A percentile compares a stretch with the other conserved stretches of the same genome.
Conservation (phyloP, 1,284 basidiomycete species). For the Coniophora puteana region DNA sequence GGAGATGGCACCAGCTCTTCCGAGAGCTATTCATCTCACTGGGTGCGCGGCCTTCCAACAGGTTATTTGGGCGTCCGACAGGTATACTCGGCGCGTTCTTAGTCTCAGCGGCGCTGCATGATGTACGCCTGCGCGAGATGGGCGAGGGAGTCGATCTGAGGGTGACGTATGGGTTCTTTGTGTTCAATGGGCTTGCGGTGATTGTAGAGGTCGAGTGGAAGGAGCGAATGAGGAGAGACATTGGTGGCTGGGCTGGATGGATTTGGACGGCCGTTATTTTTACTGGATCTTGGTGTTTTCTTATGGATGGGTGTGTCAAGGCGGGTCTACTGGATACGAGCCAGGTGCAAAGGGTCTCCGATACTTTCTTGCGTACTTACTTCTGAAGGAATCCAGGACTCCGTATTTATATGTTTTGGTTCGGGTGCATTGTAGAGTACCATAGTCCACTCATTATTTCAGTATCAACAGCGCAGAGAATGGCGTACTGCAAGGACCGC, state of each 20-base stretch:
- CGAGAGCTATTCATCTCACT: slow-evolving; percentile 29
- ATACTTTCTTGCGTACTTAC: no score
- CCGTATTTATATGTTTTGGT: no score
- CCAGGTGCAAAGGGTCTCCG: no score
- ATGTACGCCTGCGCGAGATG: slow-evolving; percentile 47
- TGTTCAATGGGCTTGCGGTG: slow-evolving; percentile 50
- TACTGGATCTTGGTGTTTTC: slow-evolving; percentile 41
- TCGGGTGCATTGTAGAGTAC: no score
- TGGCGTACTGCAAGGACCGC: no score
- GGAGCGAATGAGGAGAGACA: slow-evolving; percentile 32
- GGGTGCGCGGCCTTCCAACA: slow-evolving; percentile 26
- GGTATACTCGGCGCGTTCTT: slow-evolving; percentile 50
- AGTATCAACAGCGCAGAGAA: no score
- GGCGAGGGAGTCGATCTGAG: slow-evolving; percentile 40
- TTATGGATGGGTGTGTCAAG: slow-evolving; percentile 48
- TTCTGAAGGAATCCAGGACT: no score
- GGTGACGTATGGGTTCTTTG: slow-evolving; percentile 47
- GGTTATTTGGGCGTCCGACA: slow-evolving; percentile 42
- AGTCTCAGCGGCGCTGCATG: slow-evolving; percentile 51
- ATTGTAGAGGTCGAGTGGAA: slow-evolving; percentile 41
- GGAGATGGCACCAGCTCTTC: slow-evolving; percentile 41
- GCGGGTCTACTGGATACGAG: slow-evolving; percentile 44
- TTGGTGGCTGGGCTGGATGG: slow-evolving; percentile 41
- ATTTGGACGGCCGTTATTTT: slow-evolving; percentile 47
- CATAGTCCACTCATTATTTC: no score